Base-by-base conservation (phyloP, 2,329 filamentous ascomycete genomes). In the Alternaria atra region DNA sequence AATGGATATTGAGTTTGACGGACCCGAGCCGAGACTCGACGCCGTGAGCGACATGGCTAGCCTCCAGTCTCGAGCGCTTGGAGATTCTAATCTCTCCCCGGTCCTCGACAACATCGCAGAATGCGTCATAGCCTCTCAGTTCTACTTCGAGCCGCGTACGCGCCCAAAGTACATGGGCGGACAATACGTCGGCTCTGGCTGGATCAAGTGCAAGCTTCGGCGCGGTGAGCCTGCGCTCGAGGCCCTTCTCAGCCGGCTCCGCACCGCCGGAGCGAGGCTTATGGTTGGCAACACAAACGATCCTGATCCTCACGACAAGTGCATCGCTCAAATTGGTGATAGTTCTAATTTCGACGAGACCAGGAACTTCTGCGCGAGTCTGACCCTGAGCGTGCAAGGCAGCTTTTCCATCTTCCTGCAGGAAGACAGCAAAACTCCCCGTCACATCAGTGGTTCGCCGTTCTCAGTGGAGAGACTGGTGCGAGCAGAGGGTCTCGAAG, bases 121-220 rank as follows among this genome's bases (percentile, higher is more conserved):
- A 44, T 44, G 42, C 23, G 42, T 25, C 6, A 44, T 44, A 25
- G 42, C 42, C 27, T 44, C 42, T 44, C 42, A 25, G 6, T 44
- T 44, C 42, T 44, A 44, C 13, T 44, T 44, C 42, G 23, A 44
- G 42, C 42, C 23, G 17, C 42, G 10, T 17, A 44, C 42, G 5
- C 42, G 42, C 42, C 42, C 27, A 27, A 44, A 17, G 42, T 44
- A 44, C 17, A 44, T 44, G 42, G 13, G 23, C 13, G 27, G 42
- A 44, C 42, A 44, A 44, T 44, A 44, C 23, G 42, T 44, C 8
- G 42, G 42, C 42, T 44, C 42, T 44, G 42, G 42, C 42, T 44
- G 20, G 42, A 44, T 44, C 13, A 15, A 44, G 20, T 44, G 42
- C 42, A 44, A 44, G 42, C 42, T 44, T 44, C 42, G 42, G 42